Percentiles rank a stretch among this genome's conserved stretches.
These are phyloP conservation scores for Amaranthus palmeri DNA, from an alignment of 148 eudicot genomes.

Conservation along the genomic window DNA sequence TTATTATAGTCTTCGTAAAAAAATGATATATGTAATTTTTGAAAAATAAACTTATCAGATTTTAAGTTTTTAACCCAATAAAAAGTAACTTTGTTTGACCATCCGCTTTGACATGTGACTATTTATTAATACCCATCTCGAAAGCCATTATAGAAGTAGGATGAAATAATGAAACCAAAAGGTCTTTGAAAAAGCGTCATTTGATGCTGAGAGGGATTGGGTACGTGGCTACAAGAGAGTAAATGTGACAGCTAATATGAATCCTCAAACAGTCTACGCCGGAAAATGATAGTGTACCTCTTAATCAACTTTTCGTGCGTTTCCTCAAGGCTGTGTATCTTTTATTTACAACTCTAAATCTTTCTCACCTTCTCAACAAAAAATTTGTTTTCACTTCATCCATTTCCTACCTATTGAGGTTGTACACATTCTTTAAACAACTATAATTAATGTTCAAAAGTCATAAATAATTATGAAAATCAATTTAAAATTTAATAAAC, in stretches of 20 bases:
- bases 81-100: too few species aligned
- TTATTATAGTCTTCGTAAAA: too few species aligned
- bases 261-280: conserved; percentile 39
- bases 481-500: too few species aligned
- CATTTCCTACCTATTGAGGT: background rate
- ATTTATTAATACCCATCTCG: conserved; percentile 5
- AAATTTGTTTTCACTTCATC: background rate
- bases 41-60: too few species aligned
- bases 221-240: conserved; percentile 31
- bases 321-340: background rate
- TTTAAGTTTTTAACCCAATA: too few species aligned
- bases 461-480: too few species aligned
- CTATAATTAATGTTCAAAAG: background rate
- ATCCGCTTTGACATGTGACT: too few species aligned
- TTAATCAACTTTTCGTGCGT: background rate
- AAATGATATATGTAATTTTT: too few species aligned
- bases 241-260: conserved; percentile 44
- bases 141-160: conserved; percentile 9
- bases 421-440: background rate
- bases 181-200: conserved; percentile 21
- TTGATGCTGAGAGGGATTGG: conserved; percentile 20
- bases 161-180: conserved; percentile 6
- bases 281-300: conserved; percentile 29
- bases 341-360: too few species aligned
- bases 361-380: too few species aligned